Conservation (phyloP, 2,329 filamentous ascomycete genomes). For the Paraphoma sp. region DNA sequence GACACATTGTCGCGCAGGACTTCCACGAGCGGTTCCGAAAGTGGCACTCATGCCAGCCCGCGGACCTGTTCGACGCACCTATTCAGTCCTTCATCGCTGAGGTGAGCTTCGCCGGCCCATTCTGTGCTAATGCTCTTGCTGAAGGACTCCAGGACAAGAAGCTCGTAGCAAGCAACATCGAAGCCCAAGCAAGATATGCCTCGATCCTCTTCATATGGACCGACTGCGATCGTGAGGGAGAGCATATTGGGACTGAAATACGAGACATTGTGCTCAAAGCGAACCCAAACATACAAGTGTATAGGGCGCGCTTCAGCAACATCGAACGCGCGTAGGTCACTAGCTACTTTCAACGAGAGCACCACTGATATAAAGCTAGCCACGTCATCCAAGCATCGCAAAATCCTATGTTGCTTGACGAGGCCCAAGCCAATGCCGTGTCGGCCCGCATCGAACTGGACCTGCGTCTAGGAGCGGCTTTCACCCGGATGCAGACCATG, state of each 20-base stretch:
- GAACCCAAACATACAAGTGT: slow-evolving; percentile 78
- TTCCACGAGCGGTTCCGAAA: slow-evolving; percentile 76
- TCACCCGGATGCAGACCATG: slow-evolving; percentile 85
- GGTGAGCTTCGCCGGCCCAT: slow-evolving; percentile 51
- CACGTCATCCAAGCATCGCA: slow-evolving; percentile 87
- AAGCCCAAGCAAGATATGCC: slow-evolving; percentile 74
- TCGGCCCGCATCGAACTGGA: slow-evolving; percentile 90
- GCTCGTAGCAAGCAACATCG: slow-evolving; percentile 83
- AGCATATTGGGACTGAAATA: slow-evolving; percentile 94
- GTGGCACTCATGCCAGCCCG: slow-evolving; percentile 83
- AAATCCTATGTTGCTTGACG: slow-evolving; percentile 78
- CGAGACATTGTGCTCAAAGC: slow-evolving; percentile 77
- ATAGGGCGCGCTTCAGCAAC: slow-evolving; percentile 91
- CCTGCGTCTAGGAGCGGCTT: slow-evolving; percentile 86
- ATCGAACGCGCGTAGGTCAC: slow-evolving; percentile 80
- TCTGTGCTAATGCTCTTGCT: slow-evolving; percentile 8
- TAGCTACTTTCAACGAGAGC: too few relatives aligned
- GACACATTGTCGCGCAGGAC: slow-evolving; percentile 83
- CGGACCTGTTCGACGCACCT: slow-evolving; percentile 79
- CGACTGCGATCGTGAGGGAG: slow-evolving; percentile 96
- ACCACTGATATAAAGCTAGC: slow-evolving; percentile 52
- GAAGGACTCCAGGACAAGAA: slow-evolving; percentile 70
- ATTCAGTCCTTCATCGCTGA: slow-evolving; percentile 72
- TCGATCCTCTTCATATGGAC: slow-evolving; percentile 93
- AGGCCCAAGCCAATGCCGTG: slow-evolving; percentile 86